Evolutionary conservation across 2,329 filamentous ascomycete genomes (phyloP).

Genomic region (Paradendryphiella salina): DNA sequence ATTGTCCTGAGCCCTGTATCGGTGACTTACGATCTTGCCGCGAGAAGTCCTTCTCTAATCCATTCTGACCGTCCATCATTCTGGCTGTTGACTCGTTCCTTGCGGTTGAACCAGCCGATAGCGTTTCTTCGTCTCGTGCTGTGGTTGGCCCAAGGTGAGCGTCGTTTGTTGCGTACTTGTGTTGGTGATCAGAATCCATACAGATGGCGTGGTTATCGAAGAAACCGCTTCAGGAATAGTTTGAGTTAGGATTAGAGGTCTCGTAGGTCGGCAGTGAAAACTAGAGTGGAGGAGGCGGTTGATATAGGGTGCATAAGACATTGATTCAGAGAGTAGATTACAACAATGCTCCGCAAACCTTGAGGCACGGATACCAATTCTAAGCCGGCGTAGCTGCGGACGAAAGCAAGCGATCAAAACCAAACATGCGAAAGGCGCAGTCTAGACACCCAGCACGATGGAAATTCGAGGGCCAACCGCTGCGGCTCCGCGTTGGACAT

Average conservation of each 20-base stretch:
- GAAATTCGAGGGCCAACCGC: constrained; percentile 22
- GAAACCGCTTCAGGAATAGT: constrained; percentile 7
- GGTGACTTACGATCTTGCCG: constrained; percentile 29
- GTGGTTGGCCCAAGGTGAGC: constrained; percentile 26
- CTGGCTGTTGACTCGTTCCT: constrained; percentile 26
- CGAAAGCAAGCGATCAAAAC: constrained; percentile 31
- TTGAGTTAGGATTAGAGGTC: constrained; percentile 3
- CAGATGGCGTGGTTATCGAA: constrained; percentile 18
- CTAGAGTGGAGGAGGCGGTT: constrained; percentile 10
- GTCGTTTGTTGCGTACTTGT: constrained; percentile 21
- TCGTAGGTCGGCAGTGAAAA: constrained; percentile 17
- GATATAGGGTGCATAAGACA: constrained; percentile 7
- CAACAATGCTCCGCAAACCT: constrained; percentile 18
- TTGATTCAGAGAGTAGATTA: constrained; percentile 7
- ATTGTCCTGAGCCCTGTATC: background rate
- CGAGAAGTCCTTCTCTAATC: constrained; percentile 53
- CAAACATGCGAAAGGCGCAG: constrained; percentile 18
- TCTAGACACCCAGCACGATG: constrained; percentile 13
- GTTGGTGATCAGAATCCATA: constrained; percentile 21
- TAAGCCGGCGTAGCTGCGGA: constrained; percentile 26
- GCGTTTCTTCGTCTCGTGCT: constrained; percentile 29
- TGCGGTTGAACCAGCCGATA: constrained; percentile 32
- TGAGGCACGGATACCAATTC: constrained; percentile 18
- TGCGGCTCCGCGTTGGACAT: constrained; percentile 29
- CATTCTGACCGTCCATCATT: constrained; percentile 24